Evolutionary conservation across 2,329 filamentous ascomycete species (phyloP), one percentile per base, ranked within the genome.

Genomic region (Penicillium sp.): DNA sequence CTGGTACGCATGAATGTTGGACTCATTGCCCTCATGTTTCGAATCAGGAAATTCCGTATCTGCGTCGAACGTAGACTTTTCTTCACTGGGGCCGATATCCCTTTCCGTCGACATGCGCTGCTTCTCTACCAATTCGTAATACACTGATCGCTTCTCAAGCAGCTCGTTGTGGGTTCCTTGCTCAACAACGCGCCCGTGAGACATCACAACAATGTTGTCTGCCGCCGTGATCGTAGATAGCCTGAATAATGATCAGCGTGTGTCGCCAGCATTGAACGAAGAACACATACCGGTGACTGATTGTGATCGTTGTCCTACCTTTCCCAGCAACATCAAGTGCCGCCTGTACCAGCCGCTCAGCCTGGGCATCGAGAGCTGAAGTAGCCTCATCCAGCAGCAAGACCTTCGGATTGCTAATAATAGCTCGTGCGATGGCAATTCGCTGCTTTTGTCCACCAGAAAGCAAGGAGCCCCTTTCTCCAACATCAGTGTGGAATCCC

Each of bases 131-230:
- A 36, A n/a, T 36, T n/a, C 14, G 31, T 48, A 2, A 18, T 33
- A 40, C 3, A 2, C 6, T 7, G 21, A 5, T 16, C 14, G 3
- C 14, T 53, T 57, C 5, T 57, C 58, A 8, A 78, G 48, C 14
- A 79, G 56, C 36, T 75, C 63, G n/a, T 60, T 55, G 54, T 78
- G 75, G 0, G 62, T 73, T 4, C 76, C 76, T 60, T 72, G 69
- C 58, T 79, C 76, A 3, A 74, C 61, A 5, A 79, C 67, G 18
- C 50, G 59, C 5, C 76, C 75, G 10, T 70, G 63, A 13, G 79
- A 75, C 13, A 81, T 67, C 2, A 70, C 56, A 11, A 94, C 89
- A 59, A 96, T 96, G 64, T 93, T 91, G 71, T 96, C 88, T 0
- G 91, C 91, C 61, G 62, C 56, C 19, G 43, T 51, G 24, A 71